Percentiles rank a stretch among this genome's conserved stretches.
Evolutionary conservation across 164 flowering plant species (phyloP).

Genomic region (Cinnamomum micranthum): DNA sequence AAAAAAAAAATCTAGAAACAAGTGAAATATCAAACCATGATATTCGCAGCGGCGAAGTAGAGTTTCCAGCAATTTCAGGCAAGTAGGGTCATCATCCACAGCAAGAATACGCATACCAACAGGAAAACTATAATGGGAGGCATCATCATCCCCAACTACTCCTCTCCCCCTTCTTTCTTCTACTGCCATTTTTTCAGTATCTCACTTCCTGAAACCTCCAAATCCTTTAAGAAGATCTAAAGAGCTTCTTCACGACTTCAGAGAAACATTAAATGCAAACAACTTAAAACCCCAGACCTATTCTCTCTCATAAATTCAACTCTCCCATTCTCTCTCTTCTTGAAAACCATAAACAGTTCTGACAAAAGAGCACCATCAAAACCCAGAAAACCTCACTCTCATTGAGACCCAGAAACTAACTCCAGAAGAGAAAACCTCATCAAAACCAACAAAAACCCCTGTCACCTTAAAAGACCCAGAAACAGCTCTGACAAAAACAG

Average conservation of each 20-base stretch:
- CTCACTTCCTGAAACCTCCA: not conserved
- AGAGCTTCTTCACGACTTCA: not conserved
- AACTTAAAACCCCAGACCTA: not conserved
- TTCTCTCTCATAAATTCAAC: not conserved
- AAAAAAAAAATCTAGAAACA: not conserved
- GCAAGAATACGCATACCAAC: slow-evolving; percentile 63
- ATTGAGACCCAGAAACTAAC: too few relatives aligned
- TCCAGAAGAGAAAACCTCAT: too few relatives aligned
- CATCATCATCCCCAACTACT: slow-evolving; percentile 7
- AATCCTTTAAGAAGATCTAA: not conserved
- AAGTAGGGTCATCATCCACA: slow-evolving; percentile 63
- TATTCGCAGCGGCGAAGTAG: slow-evolving; percentile 50
- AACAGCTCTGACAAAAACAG: too few relatives aligned
- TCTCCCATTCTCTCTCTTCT: not conserved
- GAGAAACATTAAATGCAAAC: not conserved
- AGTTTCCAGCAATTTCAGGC: slow-evolving; percentile 40
- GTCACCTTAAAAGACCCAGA: too few relatives aligned
- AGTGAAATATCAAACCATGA: slow-evolving; percentile 29
- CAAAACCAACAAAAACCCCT: too few relatives aligned
- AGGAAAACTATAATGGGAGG: slow-evolving; percentile 38
- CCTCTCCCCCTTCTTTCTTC: slow-evolving; percentile 13
- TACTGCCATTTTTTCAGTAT: slow-evolving; percentile 30
- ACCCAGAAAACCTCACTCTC: not conserved
- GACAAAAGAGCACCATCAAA: not conserved
- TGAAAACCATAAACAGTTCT: not conserved